Evolutionary conservation across 192 early-diverging fungal species (phyloP), one percentile per base, ranked within the genome.

Genomic region (Geranomyces michiganensis): DNA sequence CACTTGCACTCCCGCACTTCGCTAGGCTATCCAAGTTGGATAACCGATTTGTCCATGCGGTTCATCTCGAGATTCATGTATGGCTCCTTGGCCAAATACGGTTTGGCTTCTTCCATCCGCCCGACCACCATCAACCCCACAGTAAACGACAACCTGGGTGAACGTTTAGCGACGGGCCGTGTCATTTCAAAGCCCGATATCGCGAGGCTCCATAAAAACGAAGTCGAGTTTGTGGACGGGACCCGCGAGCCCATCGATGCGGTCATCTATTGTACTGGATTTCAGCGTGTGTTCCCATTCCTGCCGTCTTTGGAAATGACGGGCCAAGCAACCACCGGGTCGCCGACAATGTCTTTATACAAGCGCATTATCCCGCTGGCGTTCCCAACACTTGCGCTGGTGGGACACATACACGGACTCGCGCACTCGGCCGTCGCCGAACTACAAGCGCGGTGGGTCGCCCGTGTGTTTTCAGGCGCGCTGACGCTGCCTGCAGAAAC

Each of bases 191-290:
- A 41, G n/a, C 62, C 62, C 22, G 62, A 33, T 65, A 46, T 65
- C n/a, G 43, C 31, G 36, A 41, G 43, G 27, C 44, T 65, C 1
- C n/a, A 22, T 36, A 41, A 8, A 41, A n/a, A 41, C 12, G 31
- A 33, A 65, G 62, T 65, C 41, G 62, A 65, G 62, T 90, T 91
- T 76, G 75, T 72, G 0, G 88, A 91, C 72, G 85, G 82, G 19
- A 81, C 77, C 7, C 24, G 81, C 32, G 80, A 82, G 12, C 45
- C 81, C 29, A 78, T 90, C 14, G 88, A 91, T 70, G 49, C 67
- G 22, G 67, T 91, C 1, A 79, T 89, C 31, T 88, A 78, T 47
- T 85, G 84, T 56, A 91, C 90, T 0, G 90, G 90, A 4, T 90
- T 83, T 71, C 49, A 81, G 9, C 81, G 79, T 62, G 68, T 73